These are phyloP conservation scores for Biscogniauxia sp. DNA, from an alignment of 2,329 filamentous ascomycete genomes.

Conservation along the genomic window DNA sequence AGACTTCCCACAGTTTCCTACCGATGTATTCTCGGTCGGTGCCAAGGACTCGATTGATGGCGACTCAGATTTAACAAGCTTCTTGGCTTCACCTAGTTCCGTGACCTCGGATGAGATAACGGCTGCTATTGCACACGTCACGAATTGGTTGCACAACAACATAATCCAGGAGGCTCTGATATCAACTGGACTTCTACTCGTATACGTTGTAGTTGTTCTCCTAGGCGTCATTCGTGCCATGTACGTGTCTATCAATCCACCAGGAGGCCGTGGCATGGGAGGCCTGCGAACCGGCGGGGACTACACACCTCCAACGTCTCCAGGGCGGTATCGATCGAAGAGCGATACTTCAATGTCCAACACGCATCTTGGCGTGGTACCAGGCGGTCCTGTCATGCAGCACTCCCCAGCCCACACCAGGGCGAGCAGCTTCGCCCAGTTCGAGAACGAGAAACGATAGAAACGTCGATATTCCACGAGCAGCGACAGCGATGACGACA, in stretches of 20 bases:
- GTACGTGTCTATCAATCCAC: constrained; percentile 7
- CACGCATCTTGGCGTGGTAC: constrained; percentile 14
- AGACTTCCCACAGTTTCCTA: constrained; percentile 71
- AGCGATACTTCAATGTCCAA: constrained; percentile 3
- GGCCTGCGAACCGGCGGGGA: constrained; percentile 1
- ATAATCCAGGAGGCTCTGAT: constrained; percentile 80
- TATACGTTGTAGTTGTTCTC: constrained; percentile 77
- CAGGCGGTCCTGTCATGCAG: constrained; percentile 18
- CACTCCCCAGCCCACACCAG: constrained; percentile 17
- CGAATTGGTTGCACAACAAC: constrained; percentile 61
- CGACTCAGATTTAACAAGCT: constrained; percentile 61
- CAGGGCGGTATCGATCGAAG: neutral
- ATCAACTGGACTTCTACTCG: constrained; percentile 66
- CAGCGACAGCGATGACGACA: neutral
- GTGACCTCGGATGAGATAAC: constrained; percentile 80
- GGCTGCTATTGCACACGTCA: constrained; percentile 69
- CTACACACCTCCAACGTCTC: neutral
- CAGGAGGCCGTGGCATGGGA: neutral
- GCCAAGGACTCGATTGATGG: constrained; percentile 60
- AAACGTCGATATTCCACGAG: neutral
- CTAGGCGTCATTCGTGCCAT: constrained; percentile 66
- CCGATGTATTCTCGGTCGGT: constrained; percentile 80
- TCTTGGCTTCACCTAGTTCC: constrained; percentile 73
- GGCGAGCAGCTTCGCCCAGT: constrained; percentile 23
- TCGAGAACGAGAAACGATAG: constrained; percentile 19